Conservation (phyloP, 2,329 filamentous ascomycete genomes). For the Ceratocystis huliohia region DNA sequence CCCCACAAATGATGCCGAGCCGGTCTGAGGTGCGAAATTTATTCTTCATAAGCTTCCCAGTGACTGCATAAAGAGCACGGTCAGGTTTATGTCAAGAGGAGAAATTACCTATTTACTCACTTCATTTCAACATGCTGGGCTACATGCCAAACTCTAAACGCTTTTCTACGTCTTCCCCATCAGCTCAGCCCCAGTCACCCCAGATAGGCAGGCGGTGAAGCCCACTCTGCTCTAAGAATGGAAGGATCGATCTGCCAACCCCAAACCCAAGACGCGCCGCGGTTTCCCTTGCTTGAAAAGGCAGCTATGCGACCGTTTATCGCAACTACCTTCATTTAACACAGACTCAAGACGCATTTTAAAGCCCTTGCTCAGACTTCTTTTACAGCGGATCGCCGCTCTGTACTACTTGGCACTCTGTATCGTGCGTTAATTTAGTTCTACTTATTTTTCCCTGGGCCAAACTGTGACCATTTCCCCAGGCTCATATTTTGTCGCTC, state of each 20-base stretch:
- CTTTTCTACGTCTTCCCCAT: neutral
- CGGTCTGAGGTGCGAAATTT: neutral
- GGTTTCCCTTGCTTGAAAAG: slow-evolving; percentile 6
- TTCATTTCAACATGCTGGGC: neutral
- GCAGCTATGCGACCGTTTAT: neutral
- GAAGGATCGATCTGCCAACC: slow-evolving; percentile 9
- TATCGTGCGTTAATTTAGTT: too few relatives aligned
- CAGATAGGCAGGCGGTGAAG: slow-evolving; percentile 23
- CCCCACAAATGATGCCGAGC: slow-evolving; percentile 4
- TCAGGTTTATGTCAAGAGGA: neutral
- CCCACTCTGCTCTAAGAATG: slow-evolving; percentile 21
- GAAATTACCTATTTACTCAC: neutral
- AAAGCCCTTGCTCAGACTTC: neutral
- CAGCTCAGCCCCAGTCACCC: neutral
- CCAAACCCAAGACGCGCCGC: slow-evolving; percentile 16
- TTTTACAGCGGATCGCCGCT: neutral
- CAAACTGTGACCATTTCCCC: neutral
- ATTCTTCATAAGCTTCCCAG: neutral
- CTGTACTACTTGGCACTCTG: neutral
- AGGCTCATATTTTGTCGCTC: neutral
- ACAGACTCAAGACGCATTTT: neutral
- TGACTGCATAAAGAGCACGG: neutral
- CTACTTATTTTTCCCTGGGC: neutral
- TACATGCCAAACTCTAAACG: neutral
- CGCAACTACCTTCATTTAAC: neutral